Percentiles rank a stretch among this genome's conserved stretches.
Conservation (phyloP, 176 grass and related monocot genomes). For the Bonia amplexicaulis region DNA sequence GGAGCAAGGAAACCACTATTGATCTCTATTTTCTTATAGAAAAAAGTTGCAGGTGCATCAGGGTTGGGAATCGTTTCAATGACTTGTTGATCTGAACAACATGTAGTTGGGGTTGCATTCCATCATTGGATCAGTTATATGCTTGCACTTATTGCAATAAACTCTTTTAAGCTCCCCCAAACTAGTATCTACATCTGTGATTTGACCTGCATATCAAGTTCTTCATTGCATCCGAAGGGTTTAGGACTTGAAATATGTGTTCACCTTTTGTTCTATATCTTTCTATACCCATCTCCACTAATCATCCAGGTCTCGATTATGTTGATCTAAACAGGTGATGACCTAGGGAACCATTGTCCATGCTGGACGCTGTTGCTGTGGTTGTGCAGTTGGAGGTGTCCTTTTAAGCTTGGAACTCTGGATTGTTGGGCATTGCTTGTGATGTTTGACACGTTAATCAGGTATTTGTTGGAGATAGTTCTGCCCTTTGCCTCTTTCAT, state of each 20-base stretch:
- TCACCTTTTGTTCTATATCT: not conserved
- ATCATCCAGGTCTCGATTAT: not conserved
- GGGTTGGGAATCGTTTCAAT: not conserved
- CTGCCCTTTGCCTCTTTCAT: not conserved
- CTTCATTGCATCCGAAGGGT: not conserved
- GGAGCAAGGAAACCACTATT: not conserved
- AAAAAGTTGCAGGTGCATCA: not conserved
- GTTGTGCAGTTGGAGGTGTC: conserved; percentile 31
- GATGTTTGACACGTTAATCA: conserved; percentile 39
- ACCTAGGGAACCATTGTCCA: conserved; percentile 33
- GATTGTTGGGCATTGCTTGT: conserved; percentile 33
- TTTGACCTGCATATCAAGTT: not conserved
- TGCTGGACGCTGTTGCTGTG: conserved; percentile 20
- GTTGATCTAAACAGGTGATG: not conserved
- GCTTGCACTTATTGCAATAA: not conserved
- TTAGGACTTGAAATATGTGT: not conserved
- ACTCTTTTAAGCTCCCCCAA: not conserved
- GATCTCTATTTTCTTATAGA: not conserved
- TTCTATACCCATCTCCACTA: not conserved
- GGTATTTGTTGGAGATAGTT: not conserved
- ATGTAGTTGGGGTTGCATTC: not conserved
- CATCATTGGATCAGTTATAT: not conserved
- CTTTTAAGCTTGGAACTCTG: conserved; percentile 28
- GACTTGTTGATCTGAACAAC: not conserved
- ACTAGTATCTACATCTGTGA: not conserved